phyloP scores from a whole-genome alignment of 345 rosid genomes.

The Citrus hindsii region DNA sequence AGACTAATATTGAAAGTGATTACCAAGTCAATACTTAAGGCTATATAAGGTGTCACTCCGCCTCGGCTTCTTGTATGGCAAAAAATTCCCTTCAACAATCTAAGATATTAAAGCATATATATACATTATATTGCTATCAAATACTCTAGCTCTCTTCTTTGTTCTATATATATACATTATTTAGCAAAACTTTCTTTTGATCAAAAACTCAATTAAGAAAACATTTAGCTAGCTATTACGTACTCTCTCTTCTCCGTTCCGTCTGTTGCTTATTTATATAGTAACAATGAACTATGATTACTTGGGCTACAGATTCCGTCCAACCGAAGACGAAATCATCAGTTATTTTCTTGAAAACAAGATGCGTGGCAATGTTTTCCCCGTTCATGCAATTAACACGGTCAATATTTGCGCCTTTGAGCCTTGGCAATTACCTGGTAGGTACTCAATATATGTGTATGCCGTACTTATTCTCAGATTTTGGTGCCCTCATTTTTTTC shows the following conservation, averaged over 20 bases:
- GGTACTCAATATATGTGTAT: not conserved
- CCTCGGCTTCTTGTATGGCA: not conserved
- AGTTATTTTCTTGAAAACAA: not conserved
- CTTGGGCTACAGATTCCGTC: slow-evolving; percentile 29
- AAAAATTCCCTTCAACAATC: not conserved
- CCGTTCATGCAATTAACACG: not conserved
- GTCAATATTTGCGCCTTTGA: slow-evolving; percentile 16
- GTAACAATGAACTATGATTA: not conserved
- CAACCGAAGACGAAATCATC: slow-evolving; percentile 26
- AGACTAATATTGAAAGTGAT: not conserved
- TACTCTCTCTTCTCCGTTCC: not conserved
- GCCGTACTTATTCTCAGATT: accelerated
- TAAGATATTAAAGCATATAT: not conserved
- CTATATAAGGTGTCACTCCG: not conserved
- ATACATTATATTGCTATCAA: not conserved
- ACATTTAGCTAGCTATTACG: too few relatives aligned
- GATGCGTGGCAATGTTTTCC: slow-evolving; percentile 12
- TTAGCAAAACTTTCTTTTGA: too few relatives aligned
- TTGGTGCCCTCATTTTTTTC: accelerated
- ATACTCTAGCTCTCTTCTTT: not conserved
- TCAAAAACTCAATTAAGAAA: too few relatives aligned
- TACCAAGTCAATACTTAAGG: not conserved
- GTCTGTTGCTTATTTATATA: not conserved
- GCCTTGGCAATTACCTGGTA: slow-evolving; percentile 37
- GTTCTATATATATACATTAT: not conserved